Evolutionary conservation across 2,329 filamentous ascomycete genomes (phyloP), one percentile per base, ranked within the genome.

Genomic region (Remersonia thermophila): DNA sequence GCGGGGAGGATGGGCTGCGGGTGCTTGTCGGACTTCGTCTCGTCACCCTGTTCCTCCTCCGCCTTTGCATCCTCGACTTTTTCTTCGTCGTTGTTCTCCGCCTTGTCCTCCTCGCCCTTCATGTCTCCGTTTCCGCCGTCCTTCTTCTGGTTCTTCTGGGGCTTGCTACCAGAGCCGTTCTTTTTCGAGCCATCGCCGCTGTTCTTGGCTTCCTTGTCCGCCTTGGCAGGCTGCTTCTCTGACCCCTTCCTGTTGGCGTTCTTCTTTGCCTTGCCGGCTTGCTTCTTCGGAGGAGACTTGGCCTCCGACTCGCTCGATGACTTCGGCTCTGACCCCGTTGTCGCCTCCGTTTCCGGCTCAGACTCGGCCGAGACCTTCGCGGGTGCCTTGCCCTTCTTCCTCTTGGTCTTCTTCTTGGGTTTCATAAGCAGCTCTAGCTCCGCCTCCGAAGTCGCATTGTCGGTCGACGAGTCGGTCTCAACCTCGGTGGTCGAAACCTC

Each of bases 1-100:
- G 63, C 55, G 2, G 67, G 66, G 44, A 66, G 55, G 30, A 75
- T 56, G 34, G 67, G 57, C 30, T 67, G 60, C 0, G 66, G 62
- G 55, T 34, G 40, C 2, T 27, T 8, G 4, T 25, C 32, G 4
- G 16, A 3, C 14, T 20, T 31, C 33, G 38, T 35, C 55, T 58
- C 13, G 53, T 46, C 32, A 56, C 5, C 5, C 20, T 23, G 20
- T 5, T 23, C 9, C 20, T 23, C 20, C 20, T 23, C 20, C 5
- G 20, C 20, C 20, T 23, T 23, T 23, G 5, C 9, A 23, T 23
- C 20, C 48, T 6, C 57, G 54, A 37, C 27, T 31, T 34, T 18
- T 32, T 35, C 12, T 31, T 34, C 26, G 31, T 35, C 12, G 12
- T 14, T 14, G 15, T 27, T 14, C 15, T 36, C 23, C 11, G 28